These are phyloP conservation scores for Helotiales sp. DNA, from an alignment of 2,329 filamentous ascomycete genomes.

Conservation along the genomic window DNA sequence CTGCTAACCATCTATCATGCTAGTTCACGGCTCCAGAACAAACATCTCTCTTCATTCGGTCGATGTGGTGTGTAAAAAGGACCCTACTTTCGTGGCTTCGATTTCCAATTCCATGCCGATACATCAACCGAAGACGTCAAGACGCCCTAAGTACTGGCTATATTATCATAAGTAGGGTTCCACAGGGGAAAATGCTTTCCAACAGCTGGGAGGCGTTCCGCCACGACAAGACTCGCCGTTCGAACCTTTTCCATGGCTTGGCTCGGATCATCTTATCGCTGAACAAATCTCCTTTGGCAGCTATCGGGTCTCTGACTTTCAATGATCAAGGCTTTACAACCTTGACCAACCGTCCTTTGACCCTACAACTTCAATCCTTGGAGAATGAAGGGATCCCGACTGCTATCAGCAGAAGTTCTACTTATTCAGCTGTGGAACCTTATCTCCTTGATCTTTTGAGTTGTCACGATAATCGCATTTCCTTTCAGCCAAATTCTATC, in stretches of 20 bases:
- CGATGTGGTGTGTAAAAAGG: neutral
- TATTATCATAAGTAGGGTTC: neutral
- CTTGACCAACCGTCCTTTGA: neutral
- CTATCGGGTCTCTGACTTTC: conserved; percentile 1
- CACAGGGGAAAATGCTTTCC: neutral
- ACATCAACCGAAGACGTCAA: neutral
- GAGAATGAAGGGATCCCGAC: conserved; percentile 31
- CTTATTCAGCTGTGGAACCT: conserved; percentile 37
- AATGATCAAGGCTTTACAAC: neutral
- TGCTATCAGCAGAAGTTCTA: conserved; percentile 30
- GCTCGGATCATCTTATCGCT: neutral
- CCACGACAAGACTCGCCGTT: neutral
- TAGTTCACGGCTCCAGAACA: neutral
- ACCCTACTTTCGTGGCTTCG: neutral
- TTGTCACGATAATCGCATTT: conserved; percentile 39
- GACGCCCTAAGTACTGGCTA: neutral
- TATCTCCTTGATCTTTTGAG: conserved; percentile 40
- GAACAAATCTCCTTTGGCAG: neutral
- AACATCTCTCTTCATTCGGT: neutral
- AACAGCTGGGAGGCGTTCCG: neutral
- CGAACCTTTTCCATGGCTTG: neutral
- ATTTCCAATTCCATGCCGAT: neutral
- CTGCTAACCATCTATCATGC: too few relatives aligned
- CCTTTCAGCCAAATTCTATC: conserved; percentile 39
- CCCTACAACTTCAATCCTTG: neutral